Conservation (phyloP, 768 basidiomycete species). For the Suillus variegatus region DNA sequence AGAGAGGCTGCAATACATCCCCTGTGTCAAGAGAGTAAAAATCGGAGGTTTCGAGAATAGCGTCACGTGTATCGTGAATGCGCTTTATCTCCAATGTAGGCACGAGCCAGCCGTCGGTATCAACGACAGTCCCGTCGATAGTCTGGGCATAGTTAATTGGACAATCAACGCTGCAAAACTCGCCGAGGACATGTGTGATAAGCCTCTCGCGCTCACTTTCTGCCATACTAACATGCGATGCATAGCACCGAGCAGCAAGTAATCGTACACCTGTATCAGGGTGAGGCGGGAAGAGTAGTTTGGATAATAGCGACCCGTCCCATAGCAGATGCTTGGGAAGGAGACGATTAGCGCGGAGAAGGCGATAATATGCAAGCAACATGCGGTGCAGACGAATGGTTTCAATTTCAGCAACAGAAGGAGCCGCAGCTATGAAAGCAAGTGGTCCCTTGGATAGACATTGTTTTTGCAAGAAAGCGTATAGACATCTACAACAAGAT, state of each 20-base stretch:
- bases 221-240: slow-evolving; percentile 73
- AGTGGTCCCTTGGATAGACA: slow-evolving; percentile 56
- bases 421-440: slow-evolving; percentile 37
- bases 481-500: slow-evolving; percentile 49
- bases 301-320: slow-evolving; percentile 47
- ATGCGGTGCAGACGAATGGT: slow-evolving; percentile 59
- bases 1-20: slow-evolving; percentile 36
- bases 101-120: slow-evolving; percentile 81
- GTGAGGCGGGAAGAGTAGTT: slow-evolving; percentile 49
- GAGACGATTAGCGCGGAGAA: slow-evolving; percentile 71
- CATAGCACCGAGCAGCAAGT: slow-evolving; percentile 78
- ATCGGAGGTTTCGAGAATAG: slow-evolving; percentile 42
- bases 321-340: slow-evolving; percentile 66
- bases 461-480: slow-evolving; percentile 47
- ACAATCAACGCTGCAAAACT: slow-evolving; percentile 60
- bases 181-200: slow-evolving; percentile 64
- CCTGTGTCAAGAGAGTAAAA: slow-evolving; percentile 47
- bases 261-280: slow-evolving; percentile 65
- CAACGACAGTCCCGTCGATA: slow-evolving; percentile 43
- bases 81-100: slow-evolving; percentile 69
- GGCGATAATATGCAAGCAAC: slow-evolving; percentile 80
- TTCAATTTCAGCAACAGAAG: slow-evolving; percentile 37
- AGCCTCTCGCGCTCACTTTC: slow-evolving; percentile 72
- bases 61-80: slow-evolving; percentile 50
- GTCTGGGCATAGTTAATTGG: slow-evolving; percentile 55